Evolutionary conservation across 176 grass and related monocot genomes (phyloP).

Genomic region (Rhynchospora breviuscula): DNA sequence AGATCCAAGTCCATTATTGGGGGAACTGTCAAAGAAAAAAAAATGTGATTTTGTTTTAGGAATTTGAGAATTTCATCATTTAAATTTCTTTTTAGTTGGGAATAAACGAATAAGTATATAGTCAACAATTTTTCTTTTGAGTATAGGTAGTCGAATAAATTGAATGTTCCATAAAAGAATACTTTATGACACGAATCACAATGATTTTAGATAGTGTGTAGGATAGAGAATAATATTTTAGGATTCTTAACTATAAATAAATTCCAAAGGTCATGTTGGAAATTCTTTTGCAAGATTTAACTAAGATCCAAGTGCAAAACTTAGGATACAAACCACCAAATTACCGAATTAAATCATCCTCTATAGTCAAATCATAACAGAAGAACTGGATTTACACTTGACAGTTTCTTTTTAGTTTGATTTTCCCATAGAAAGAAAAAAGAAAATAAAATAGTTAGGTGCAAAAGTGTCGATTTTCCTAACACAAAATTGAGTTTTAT

Average conservation of each 20-base stretch:
- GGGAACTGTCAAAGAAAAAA: not conserved
- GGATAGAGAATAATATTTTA: not conserved
- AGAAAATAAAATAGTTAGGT: not conserved
- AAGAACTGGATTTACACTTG: not conserved
- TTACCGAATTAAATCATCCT: not conserved
- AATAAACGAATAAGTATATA: not conserved
- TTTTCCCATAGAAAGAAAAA: not conserved
- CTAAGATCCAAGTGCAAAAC: not conserved
- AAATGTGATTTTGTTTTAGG: not conserved
- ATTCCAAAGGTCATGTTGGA: not conserved
- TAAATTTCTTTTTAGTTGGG: not conserved
- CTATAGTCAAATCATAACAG: not conserved
- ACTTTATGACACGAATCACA: not conserved
- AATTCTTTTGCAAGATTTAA: not conserved
- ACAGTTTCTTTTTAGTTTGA: not conserved
- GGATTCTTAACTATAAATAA: not conserved
- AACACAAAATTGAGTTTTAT: not conserved
- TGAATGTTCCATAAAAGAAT: not conserved
- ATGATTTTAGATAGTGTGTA: not conserved
- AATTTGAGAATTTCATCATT: not conserved
- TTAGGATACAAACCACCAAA: not conserved
- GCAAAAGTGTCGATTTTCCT: not conserved
- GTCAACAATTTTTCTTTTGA: not conserved
- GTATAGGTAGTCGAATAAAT: not conserved
- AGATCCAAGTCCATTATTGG: slow-evolving; percentile 26